Evolutionary conservation across 352 stramenopile genomes (phyloP), one percentile per base, ranked within the genome.

Genomic region (Globisporangium nagaii): DNA sequence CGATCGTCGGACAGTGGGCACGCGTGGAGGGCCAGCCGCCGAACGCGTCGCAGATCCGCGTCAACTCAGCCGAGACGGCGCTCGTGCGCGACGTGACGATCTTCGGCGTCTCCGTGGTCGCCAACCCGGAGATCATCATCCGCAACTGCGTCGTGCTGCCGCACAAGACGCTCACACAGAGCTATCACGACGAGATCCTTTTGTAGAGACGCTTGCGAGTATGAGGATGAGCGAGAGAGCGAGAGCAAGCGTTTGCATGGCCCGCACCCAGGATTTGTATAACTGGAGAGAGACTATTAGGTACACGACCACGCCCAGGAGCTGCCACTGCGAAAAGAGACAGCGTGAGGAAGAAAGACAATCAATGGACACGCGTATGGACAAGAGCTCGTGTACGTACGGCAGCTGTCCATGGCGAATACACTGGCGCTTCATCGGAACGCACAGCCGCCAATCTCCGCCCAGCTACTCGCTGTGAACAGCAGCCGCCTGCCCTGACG

Each of bases 71-170:
- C 13, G 83, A 93, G 63, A 86, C 72, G 12, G 63, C 70, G 32
- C 70, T 93, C n/a, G 82, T 91, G 28, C 84, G 86, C n/a, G 86
- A 94, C 51, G 81, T 95, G 19, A 94, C 86, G 22, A 94, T 95
- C 60, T 93, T 94, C 56, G 86, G 84, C 41, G 81, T 92, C 31
- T 92, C 86, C 19, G 86, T 95, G n/a, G 71, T 93, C 31, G 83
- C 82, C 2, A 91, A 87, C 54, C 84, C 86, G 0, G 86, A 95
- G 63, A 61, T 95, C 25, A 91, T 94, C 65, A 91, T 95, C 53
- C 86, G 86, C 52, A 95, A 95, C 65, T 95, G 86, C 46, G 87
- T 95, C 57, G 86, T 95, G 27, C 66, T 95, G 17, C 84, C 84
- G 22, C 82, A 93, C 71, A 95, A 95, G 66, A 90, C 81, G 15